Percentiles rank a stretch among this genome's conserved stretches.
Conservation (phyloP, 2,329 filamentous ascomycete species). For the Cladosporium sphaerospermum region DNA sequence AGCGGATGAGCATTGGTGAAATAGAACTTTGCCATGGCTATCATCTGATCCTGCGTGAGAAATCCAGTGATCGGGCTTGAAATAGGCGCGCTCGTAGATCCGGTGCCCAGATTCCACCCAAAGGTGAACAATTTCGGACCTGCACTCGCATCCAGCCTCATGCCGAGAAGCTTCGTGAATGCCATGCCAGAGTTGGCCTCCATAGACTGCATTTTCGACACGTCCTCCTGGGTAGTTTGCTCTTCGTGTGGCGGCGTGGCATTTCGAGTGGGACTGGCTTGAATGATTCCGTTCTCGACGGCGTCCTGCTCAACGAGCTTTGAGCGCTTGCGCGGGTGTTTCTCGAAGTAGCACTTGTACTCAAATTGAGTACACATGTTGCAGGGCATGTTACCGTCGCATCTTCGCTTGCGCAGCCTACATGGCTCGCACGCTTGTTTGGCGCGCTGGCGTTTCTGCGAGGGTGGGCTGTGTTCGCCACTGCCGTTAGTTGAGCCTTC, state of each 20-base stretch:
- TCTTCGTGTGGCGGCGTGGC: slow-evolving; percentile 16
- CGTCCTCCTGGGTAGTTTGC: slow-evolving; percentile 22
- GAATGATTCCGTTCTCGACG: slow-evolving; percentile 12
- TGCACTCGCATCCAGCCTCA: slow-evolving; percentile 48
- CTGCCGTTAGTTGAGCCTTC: slow-evolving; percentile 5
- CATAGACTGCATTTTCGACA: slow-evolving; percentile 36
- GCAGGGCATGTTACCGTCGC: slow-evolving; percentile 49
- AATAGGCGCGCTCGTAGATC: slow-evolving; percentile 18
- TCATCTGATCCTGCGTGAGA: slow-evolving; percentile 45
- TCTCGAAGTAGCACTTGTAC: slow-evolving; percentile 46
- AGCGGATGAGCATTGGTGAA: slow-evolving; percentile 49
- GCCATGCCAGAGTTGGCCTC: slow-evolving; percentile 54
- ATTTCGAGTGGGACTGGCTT: slow-evolving; percentile 10
- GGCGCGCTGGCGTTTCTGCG: slow-evolving; percentile 29
- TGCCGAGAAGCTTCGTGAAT: slow-evolving; percentile 48
- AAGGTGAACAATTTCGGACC: slow-evolving; percentile 51
- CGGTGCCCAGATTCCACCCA: slow-evolving; percentile 47
- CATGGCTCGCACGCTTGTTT: slow-evolving; percentile 41
- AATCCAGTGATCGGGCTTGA: slow-evolving; percentile 37
- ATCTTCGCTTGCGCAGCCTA: slow-evolving; percentile 51
- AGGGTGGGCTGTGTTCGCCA: slow-evolving; percentile 10
- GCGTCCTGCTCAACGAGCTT: slow-evolving; percentile 29
- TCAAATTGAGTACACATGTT: slow-evolving; percentile 49
- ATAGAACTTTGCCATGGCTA: slow-evolving; percentile 41
- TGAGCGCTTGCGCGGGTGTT: slow-evolving; percentile 30